Base-by-base conservation (phyloP, 2,329 filamentous ascomycete species). In the Rhynchosporium graminicola region DNA sequence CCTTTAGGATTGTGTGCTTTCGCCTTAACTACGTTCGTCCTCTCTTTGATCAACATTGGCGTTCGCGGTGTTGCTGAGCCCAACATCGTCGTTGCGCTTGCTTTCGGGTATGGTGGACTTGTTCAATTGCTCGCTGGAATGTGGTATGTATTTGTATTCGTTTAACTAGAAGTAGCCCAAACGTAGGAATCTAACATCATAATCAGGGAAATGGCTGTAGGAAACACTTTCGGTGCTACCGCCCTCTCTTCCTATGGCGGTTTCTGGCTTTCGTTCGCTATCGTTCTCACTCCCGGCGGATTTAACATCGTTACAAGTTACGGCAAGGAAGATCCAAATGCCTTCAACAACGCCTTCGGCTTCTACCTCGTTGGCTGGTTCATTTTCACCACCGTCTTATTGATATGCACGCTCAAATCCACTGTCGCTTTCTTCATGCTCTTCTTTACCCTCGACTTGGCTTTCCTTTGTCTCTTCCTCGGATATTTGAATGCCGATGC, bases 51-150 rank as follows among this genome's bases (percentile, higher is more conserved):
- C 75, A 87, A 87, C 73, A 76, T 86, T 73, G 76, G 78, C 20
- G 75, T 82, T 3, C 75, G 77, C 3, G 76, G 76, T 59, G 74
- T 86, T 38, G 70, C 72, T 0, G 69, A 69, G 29, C 81, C 82
- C 2, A 84, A 80, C 69, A 78, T 87, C 40, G 81, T 87, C 45
- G 76, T 87, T 48, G 80, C 78, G 15, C 73, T 82, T 26, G 83
- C 84, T 7, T 84, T 82, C 69, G 85, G 79, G 59, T 88, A 89
- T 73, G 87, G 87, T 73, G 87, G 87, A 62, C 77, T 88, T 7
- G 81, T 88, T n/a, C 87, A 90, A 74, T 77, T 89, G 71, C 76
- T 88, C 57, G 85, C 86, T 52, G 87, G 87, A 71, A 88, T 90
- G 85, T 87, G 85, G 84, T 84, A 80, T 60, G 73, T 74, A 31